Evolutionary conservation across 345 rosid genomes (phyloP).

Genomic region (Arabidopsis arenosa): DNA sequence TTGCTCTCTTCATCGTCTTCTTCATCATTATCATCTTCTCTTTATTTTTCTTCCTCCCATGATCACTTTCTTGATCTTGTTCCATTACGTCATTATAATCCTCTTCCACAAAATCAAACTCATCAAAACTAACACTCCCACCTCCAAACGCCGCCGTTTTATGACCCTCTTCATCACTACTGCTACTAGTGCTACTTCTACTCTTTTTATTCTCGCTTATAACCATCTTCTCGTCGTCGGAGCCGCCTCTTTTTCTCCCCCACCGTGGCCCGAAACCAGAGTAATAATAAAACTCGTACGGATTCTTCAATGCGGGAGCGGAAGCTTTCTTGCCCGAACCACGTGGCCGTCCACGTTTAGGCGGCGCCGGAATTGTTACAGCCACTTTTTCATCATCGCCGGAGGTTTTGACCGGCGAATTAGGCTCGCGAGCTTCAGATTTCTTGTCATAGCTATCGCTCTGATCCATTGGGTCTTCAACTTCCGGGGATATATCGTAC

Average conservation of each 20-base stretch:
- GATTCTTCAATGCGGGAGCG: conserved; percentile 49
- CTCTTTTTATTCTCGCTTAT: background rate
- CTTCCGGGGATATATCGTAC: conserved; percentile 39
- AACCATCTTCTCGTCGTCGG: conserved; percentile 35
- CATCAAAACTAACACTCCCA: conserved; percentile 32
- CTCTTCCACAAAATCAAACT: conserved; percentile 50
- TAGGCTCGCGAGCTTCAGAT: conserved; percentile 41
- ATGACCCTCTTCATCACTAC: conserved; percentile 34
- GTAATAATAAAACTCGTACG: conserved; percentile 84
- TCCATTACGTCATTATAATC: conserved; percentile 51
- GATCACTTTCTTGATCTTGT: conserved; percentile 30
- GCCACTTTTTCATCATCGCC: conserved; percentile 27
- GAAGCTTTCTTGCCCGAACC: conserved; percentile 47
- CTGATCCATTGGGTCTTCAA: conserved; percentile 34
- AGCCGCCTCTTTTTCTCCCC: conserved; percentile 69
- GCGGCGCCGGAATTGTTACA: conserved; percentile 8
- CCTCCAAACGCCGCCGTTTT: conserved; percentile 33
- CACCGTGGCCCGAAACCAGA: conserved; percentile 93
- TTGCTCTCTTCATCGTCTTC: conserved; percentile 58
- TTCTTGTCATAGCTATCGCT: conserved; percentile 38
- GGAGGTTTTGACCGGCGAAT: conserved; percentile 43
- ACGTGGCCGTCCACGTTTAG: conserved; percentile 53
- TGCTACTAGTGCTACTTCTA: conserved; percentile 41
- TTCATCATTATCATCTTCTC: conserved; percentile 40
- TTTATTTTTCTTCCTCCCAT: conserved; percentile 18